A percentile compares a stretch with the other conserved stretches of the same genome.
phyloP scores from a whole-genome alignment of 768 basidiomycete genomes.

The Hygrophoropsis aurantiaca region DNA sequence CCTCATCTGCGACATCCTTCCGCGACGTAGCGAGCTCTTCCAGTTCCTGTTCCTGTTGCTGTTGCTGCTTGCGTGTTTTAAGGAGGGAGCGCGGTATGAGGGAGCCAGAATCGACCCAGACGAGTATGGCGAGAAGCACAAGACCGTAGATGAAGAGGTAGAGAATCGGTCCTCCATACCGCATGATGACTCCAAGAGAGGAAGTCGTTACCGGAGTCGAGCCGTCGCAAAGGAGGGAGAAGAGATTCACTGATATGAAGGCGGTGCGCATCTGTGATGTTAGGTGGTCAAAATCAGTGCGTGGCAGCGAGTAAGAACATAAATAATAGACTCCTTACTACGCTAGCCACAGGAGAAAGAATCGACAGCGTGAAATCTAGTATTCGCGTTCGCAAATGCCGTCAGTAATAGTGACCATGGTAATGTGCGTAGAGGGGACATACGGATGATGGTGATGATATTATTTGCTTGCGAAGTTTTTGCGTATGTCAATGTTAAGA shows the following conservation, averaged over 20 bases:
- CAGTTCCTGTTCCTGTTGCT: conserved; percentile 11
- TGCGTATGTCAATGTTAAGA: conserved; percentile 74
- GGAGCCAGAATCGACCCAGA: conserved; percentile 74
- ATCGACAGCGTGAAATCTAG: conserved; percentile 67
- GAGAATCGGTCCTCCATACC: conserved; percentile 73
- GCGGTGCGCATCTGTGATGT: conserved; percentile 57
- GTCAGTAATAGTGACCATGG: not conserved
- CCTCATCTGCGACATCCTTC: conserved; percentile 58
- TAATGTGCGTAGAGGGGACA: conserved; percentile 10
- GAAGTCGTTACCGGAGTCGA: conserved; percentile 42
- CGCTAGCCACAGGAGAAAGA: conserved; percentile 65
- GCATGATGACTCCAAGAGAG: conserved; percentile 52
- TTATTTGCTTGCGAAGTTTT: conserved; percentile 51
- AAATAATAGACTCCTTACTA: conserved; percentile 60
- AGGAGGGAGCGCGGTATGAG: conserved; percentile 40
- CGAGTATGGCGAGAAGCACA: conserved; percentile 59
- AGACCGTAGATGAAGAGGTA: conserved; percentile 67
- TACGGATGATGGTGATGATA: conserved; percentile 62
- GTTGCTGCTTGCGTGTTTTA: conserved; percentile 16
- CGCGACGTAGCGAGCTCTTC: conserved; percentile 20
- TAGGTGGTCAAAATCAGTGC: not conserved
- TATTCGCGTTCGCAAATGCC: not conserved
- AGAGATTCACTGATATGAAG: conserved; percentile 77
- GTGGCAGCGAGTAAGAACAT: not conserved
- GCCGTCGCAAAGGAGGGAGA: conserved; percentile 70